Base-by-base conservation (phyloP, 2,329 filamentous ascomycete genomes). In the Ophiostoma novo-ulmi region DNA sequence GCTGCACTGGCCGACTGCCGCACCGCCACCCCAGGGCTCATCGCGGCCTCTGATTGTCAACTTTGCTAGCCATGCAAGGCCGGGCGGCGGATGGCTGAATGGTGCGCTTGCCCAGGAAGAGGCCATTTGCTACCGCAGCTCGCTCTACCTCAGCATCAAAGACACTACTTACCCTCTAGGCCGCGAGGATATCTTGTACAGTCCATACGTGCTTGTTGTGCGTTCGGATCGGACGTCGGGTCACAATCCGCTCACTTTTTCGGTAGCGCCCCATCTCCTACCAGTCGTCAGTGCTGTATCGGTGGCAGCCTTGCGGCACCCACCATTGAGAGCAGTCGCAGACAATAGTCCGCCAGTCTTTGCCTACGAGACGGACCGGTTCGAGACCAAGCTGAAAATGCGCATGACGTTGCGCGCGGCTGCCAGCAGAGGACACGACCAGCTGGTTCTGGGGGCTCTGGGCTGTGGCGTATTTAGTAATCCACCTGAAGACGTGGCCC, bases 381-480 rank as follows among this genome's bases (percentile, higher is more conserved):
- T 83, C 0, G 73, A 85, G 52, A 90, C 85, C 75, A 87, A 86
- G 78, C 79, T 83, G 66, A 91, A 91, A 77, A 90, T 91, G 81
- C 80, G 88, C 31, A 76, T 89, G 35, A 81, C 83, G 31, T 78
- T 91, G 67, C 81, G 89, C 6, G 83, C 88, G 71, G 87, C 88
- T 1, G 88, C 84, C 20, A 76, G 76, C 3, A 80, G 85, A 36
- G 82, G 82, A 1, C 88, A 91, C 75, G 80, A 83, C 36, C 81
- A 84, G 74, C 78, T 92, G 6, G 86, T 92, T 5, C 81, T 92
- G 1, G 89, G 90, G 0, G 89, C 90, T 0, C 76, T 92, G 67
- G 90, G 90, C 0, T 92, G 90, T 75, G 90, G 89, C 5, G 88
- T 85, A 0, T 91, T 90, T 77, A 75, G 74, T 0, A 90, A 92